A percentile compares a stretch with the other conserved stretches of the same genome.
These are phyloP conservation scores for Sarocladium strictum DNA, from an alignment of 2,329 filamentous ascomycete species.

Conservation along the genomic window DNA sequence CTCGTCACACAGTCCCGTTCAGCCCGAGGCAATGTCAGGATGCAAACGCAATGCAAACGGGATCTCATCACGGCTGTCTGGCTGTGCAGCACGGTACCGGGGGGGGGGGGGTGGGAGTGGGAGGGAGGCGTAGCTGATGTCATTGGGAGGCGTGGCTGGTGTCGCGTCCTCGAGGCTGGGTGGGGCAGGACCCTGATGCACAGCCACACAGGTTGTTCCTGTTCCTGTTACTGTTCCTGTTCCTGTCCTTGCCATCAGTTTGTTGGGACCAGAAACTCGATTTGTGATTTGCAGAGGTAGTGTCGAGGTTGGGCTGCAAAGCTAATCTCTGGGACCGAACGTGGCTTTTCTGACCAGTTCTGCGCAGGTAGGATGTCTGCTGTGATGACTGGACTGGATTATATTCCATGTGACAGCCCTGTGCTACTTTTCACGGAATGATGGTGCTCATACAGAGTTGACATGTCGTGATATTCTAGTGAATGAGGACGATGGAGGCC, in stretches of 20 bases:
- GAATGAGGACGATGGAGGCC: too few relatives aligned
- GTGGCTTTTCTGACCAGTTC: too few relatives aligned
- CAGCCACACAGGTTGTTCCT: conserved; percentile 3
- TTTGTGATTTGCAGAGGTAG: background rate
- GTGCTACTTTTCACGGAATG: too few relatives aligned
- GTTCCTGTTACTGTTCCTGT: background rate
- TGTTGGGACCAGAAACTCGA: background rate
- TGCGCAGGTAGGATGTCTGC: too few relatives aligned
- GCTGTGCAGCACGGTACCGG: background rate
- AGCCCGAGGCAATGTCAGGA: background rate
- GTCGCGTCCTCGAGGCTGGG: conserved; percentile 3
- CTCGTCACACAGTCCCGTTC: background rate
- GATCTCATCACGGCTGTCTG: background rate
- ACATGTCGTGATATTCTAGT: too few relatives aligned
- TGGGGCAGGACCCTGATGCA: conserved; percentile 4
- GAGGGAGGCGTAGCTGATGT: background rate
- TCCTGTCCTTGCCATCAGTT: background rate
- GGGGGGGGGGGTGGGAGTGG: background rate
- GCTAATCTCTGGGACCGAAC: too few relatives aligned
- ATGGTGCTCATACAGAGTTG: too few relatives aligned
- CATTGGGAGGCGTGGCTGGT: conserved; percentile 9
- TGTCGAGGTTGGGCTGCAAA: too few relatives aligned
- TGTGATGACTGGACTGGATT: too few relatives aligned
- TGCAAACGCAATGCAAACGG: background rate
- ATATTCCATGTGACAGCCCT: too few relatives aligned